A percentile compares a stretch with the other conserved stretches of the same genome.
Evolutionary conservation across 2,329 filamentous ascomycete genomes (phyloP).

Genomic region (Talaromyces atroroseus): DNA sequence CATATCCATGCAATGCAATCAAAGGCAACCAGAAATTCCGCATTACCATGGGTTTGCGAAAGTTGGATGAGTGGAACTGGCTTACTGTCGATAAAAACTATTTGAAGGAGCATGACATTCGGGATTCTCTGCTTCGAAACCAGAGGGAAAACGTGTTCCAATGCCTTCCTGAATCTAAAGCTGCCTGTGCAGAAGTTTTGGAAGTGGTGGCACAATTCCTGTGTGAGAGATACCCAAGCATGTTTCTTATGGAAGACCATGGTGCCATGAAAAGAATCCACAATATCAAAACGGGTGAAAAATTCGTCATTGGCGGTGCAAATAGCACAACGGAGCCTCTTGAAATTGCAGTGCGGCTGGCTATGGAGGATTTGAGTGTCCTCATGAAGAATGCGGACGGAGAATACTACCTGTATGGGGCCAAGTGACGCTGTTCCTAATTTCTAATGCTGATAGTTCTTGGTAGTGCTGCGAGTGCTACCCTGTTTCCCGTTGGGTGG

Average conservation of each 20-base stretch:
- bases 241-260: constrained; percentile 33
- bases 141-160: constrained; percentile 41
- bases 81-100: constrained; percentile 46
- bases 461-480: constrained; percentile 45
- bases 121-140: constrained; percentile 36
- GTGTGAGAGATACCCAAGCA: constrained; percentile 37
- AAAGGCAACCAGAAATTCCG: constrained; percentile 35
- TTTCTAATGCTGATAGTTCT: constrained; percentile 1
- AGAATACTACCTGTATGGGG: constrained; percentile 44
- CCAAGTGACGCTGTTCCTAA: not conserved
- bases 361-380: constrained; percentile 50
- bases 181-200: constrained; percentile 45
- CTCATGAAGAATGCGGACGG: constrained; percentile 42
- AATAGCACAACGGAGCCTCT: constrained; percentile 38
- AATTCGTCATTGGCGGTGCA: constrained; percentile 34
- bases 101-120: constrained; percentile 38
- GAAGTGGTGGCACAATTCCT: constrained; percentile 44
- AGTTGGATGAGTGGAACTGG: constrained; percentile 44
- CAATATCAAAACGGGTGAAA: constrained; percentile 43
- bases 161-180: constrained; percentile 39
- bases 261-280: constrained; percentile 28
- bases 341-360: constrained; percentile 46
- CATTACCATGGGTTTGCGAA: constrained; percentile 46
- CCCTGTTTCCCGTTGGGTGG: constrained; percentile 51
- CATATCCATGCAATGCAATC: constrained; percentile 36